Conservation (phyloP, 108 stramenopile genomes). For the Bacterosira constricta region DNA sequence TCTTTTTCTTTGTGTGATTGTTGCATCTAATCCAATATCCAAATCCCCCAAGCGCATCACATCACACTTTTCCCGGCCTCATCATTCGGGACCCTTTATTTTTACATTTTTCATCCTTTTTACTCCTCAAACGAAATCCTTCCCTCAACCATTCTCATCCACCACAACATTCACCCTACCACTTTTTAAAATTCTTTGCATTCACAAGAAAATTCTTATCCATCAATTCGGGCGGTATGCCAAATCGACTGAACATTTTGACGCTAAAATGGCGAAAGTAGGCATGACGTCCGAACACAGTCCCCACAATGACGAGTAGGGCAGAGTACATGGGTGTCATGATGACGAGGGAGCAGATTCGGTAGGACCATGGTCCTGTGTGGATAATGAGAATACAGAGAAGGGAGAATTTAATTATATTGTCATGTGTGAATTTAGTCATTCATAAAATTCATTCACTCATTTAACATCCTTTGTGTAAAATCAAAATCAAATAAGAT, state of each 20-base stretch:
- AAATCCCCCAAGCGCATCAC: too few species aligned
- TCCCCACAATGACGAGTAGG: slow-evolving; percentile 75
- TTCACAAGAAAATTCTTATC: slow-evolving; percentile 67
- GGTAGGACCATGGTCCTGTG: slow-evolving; percentile 76
- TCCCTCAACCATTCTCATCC: neutral
- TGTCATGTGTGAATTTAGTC: too few species aligned
- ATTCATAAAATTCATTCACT: too few species aligned
- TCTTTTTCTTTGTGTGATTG: too few species aligned
- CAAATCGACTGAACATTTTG: slow-evolving; percentile 88
- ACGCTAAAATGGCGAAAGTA: slow-evolving; percentile 90
- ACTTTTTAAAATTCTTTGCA: slow-evolving; percentile 82
- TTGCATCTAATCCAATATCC: too few species aligned
- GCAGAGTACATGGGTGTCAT: slow-evolving; percentile 88
- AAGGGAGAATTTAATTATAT: too few species aligned
- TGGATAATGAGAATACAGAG: too few species aligned
- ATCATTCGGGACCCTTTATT: too few species aligned
- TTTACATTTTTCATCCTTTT: neutral
- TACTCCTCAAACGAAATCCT: neutral
- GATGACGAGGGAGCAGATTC: slow-evolving; percentile 81
- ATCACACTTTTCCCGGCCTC: too few species aligned
- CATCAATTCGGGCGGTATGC: slow-evolving; percentile 84
- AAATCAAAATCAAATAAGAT: too few species aligned
- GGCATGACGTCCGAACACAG: slow-evolving; percentile 81
- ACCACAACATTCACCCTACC: slow-evolving; percentile 42
- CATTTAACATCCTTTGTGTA: too few species aligned